Base-by-base conservation (phyloP, 139 green algal species). In the Chlamydomonas schloesseri region DNA sequence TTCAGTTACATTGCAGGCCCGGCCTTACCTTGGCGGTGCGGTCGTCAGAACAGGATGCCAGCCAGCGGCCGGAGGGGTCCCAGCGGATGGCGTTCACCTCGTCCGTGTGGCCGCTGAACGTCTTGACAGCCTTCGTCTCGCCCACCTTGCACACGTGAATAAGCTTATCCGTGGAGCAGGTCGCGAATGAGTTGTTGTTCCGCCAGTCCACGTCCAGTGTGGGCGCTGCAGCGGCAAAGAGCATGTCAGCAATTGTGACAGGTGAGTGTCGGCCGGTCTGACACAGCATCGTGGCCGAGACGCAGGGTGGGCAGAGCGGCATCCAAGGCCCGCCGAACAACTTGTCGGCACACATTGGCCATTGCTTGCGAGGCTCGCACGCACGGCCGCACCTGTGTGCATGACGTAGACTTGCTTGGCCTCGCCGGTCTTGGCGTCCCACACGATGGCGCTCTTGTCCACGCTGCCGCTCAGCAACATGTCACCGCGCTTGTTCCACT, bases 171-270 rank as follows among this genome's bases (percentile, higher is more conserved):
- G 95, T 96, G 74, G 93, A 97, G 92, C 94, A 98, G 33, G 95
- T 97, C 50, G 97, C 96, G 90, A 99, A 99, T 9, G 93, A 93
- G 58, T 60, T 93, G 90, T 97, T 95, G 92, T 96, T 97, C 69
- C 95, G 90, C 97, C 97, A 99, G 91, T 98, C 97, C 62, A 98
- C 96, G 80, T 99, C 97, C 87, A 99, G 88, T 6, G 93, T 96
- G 6, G 96, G 93, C 0, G 91, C 95, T 94, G 93, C 37, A n/a
- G n/a, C n/a, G n/a, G n/a, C n/a, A n/a, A n/a, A n/a, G 65, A 10
- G 31, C 65, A 71, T 37, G 65, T 34, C 29, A 34, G 10, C 55
- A 60, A 2, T 8, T 8, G 42, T 13, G 42, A 8, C 8, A 50
- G 42, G 42, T 50, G 42, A 50, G 42, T 13, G 8, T 50, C 42